Evolutionary conservation across 2,329 filamentous ascomycete genomes (phyloP).

Genomic region (Teratosphaeria pseudoeucalypti): DNA sequence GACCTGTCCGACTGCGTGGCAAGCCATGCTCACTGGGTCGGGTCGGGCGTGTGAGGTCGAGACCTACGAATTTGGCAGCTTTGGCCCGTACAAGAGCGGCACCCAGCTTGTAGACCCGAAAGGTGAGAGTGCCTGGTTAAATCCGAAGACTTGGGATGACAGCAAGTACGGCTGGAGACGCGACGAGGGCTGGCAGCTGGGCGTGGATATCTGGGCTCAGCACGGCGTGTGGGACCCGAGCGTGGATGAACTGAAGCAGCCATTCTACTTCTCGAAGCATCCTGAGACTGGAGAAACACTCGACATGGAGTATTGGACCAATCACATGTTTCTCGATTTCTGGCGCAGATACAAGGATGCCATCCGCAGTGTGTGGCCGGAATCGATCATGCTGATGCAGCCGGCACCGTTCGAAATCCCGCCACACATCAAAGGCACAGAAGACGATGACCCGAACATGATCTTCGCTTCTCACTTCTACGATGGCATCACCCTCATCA

Average conservation of each 20-base stretch:
- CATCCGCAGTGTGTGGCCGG: slow-evolving; percentile 64
- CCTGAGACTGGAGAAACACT: slow-evolving; percentile 63
- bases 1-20: slow-evolving; percentile 87
- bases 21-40: slow-evolving; percentile 83
- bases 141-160: slow-evolving; percentile 68
- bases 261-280: slow-evolving; percentile 78
- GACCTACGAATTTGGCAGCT: slow-evolving; percentile 84
- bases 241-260: slow-evolving; percentile 65
- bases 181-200: slow-evolving; percentile 78
- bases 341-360: slow-evolving; percentile 67
- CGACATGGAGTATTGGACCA: slow-evolving; percentile 77
- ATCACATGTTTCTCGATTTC: slow-evolving; percentile 81
- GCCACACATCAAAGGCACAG: slow-evolving; percentile 73
- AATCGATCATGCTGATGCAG: slow-evolving; percentile 82
- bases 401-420: slow-evolving; percentile 87
- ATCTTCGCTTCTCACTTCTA: slow-evolving; percentile 95
- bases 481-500: slow-evolving; percentile 91
- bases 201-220: slow-evolving; percentile 94
- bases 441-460: slow-evolving; percentile 80
- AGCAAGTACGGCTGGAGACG: slow-evolving; percentile 82
- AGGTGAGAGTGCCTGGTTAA: slow-evolving; percentile 73
- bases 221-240: slow-evolving; percentile 88
- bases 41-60: slow-evolving; percentile 83
- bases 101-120: slow-evolving; percentile 75
- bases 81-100: slow-evolving; percentile 86